Evolutionary conservation across 2,329 filamentous ascomycete species (phyloP).

Genomic region (Zopfia rhizophila): DNA sequence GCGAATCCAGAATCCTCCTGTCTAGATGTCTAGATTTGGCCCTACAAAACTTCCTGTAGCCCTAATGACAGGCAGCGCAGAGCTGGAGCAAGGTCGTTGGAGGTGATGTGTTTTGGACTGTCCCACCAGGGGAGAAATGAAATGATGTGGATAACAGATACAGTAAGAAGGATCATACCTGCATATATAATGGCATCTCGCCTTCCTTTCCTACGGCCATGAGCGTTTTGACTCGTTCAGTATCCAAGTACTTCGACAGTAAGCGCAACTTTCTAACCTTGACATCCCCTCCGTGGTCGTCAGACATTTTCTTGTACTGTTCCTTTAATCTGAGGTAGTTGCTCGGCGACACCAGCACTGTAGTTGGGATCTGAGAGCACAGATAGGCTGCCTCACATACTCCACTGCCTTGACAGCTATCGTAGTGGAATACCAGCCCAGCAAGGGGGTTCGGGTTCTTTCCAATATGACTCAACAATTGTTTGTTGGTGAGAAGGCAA

Average conservation of each 20-base stretch:
- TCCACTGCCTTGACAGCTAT: slow-evolving; percentile 18
- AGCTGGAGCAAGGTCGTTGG: no score
- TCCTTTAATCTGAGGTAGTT: slow-evolving; percentile 21
- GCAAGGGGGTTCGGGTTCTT: slow-evolving; percentile 63
- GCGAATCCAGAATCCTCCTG: no score
- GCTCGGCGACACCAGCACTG: slow-evolving; percentile 28
- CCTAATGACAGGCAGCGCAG: no score
- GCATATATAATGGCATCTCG: slow-evolving; percentile 29
- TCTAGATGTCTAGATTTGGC: no score
- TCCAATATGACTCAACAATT: slow-evolving; percentile 44
- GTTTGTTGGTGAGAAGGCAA: slow-evolving; percentile 47
- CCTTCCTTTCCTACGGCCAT: slow-evolving; percentile 27
- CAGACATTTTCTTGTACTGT: slow-evolving; percentile 21
- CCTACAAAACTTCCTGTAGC: no score
- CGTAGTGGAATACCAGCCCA: slow-evolving; percentile 68
- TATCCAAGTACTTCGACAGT: slow-evolving; percentile 23
- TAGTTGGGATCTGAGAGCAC: slow-evolving; percentile 19
- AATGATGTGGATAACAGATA: no score
- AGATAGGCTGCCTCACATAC: slow-evolving; percentile 30
- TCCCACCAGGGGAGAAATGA: no score
- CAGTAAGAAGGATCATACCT: no score
- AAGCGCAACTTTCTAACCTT: slow-evolving; percentile 22
- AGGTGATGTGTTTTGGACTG: no score
- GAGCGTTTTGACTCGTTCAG: slow-evolving; percentile 25
- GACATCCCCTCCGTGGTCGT: slow-evolving; percentile 8